Conservation (phyloP, 2,329 filamentous ascomycete species). For the Exophiala spinifera region DNA sequence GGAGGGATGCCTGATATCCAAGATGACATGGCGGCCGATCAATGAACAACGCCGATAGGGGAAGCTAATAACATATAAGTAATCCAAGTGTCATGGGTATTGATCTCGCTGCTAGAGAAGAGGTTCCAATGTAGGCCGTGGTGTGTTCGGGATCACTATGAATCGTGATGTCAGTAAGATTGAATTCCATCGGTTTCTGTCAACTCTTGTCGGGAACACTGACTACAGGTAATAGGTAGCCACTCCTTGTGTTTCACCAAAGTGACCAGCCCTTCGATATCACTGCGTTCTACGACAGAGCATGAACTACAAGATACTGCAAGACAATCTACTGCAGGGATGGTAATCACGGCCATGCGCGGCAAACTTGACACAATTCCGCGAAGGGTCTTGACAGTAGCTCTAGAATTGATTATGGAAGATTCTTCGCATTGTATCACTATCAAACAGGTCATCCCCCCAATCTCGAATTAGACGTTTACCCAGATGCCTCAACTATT, state of each 20-base stretch:
- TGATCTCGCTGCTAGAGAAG: background rate
- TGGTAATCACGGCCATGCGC: too few relatives aligned
- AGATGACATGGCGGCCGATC: slow-evolving; percentile 20
- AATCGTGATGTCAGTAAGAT: background rate
- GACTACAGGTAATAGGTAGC: too few relatives aligned
- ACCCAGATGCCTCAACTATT: slow-evolving; percentile 3
- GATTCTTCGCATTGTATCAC: background rate
- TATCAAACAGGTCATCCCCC: background rate
- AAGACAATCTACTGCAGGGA: too few relatives aligned
- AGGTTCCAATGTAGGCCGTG: background rate
- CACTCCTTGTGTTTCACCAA: background rate
- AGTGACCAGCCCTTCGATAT: too few relatives aligned
- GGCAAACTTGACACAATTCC: too few relatives aligned
- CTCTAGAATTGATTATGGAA: background rate
- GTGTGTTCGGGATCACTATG: background rate
- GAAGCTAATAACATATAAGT: background rate
- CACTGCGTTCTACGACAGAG: too few relatives aligned
- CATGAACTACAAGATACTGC: too few relatives aligned
- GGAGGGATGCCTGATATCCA: slow-evolving; percentile 30
- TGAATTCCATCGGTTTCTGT: background rate
- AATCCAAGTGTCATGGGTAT: background rate
- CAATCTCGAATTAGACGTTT: background rate
- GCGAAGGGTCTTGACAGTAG: background rate
- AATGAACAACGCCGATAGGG: too few relatives aligned
- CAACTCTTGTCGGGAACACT: too few relatives aligned